phyloP scores from a whole-genome alignment of 2,329 filamentous ascomycete species.

The Aspergillus pseudotamarii region DNA sequence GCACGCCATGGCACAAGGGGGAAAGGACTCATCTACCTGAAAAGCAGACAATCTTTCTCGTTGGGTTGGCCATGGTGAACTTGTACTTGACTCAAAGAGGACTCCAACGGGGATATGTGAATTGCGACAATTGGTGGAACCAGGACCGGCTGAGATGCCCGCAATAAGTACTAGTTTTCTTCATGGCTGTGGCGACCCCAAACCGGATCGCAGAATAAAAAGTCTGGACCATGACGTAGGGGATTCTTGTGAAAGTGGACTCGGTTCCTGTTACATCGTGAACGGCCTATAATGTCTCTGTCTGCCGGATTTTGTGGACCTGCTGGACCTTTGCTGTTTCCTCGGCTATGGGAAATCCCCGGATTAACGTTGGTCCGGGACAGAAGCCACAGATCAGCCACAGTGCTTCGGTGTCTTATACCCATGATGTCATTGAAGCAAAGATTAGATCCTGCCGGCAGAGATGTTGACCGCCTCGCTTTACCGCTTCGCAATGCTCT shows the following conservation, averaged over 20 bases:
- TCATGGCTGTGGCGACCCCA: neutral
- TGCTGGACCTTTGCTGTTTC: neutral
- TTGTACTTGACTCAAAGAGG: neutral
- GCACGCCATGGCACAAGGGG: conserved; percentile 3
- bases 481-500: no score
- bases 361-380: neutral
- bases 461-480: no score
- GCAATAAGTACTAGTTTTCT: neutral
- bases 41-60: conserved; percentile 50
- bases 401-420: neutral
- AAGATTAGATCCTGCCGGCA: no score
- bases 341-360: neutral
- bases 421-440: no score
- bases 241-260: neutral
- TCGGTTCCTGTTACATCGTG: neutral
- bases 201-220: neutral
- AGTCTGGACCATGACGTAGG: neutral
- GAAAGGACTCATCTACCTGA: conserved; percentile 39
- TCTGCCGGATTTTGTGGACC: neutral
- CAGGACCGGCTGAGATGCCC: neutral
- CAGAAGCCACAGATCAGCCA: neutral
- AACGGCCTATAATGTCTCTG: neutral
- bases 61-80: conserved; percentile 22
- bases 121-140: neutral
- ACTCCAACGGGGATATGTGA: neutral